Conservation (phyloP, 176 grass and related monocot species). For the Metroxylon sagu region DNA sequence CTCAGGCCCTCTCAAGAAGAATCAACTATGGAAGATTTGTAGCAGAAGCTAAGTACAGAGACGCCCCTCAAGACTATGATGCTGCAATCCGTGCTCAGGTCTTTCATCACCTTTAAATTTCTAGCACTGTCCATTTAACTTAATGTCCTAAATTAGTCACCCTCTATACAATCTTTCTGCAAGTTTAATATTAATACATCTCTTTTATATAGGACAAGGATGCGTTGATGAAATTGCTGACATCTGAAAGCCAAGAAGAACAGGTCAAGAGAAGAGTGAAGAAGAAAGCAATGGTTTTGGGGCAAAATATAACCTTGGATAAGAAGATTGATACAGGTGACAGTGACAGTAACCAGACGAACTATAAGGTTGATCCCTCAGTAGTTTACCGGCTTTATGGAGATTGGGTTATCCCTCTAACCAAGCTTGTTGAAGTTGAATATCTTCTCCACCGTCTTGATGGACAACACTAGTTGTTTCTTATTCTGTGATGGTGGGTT, state of each 20-base stretch:
- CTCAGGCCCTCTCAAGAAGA: slow-evolving; percentile 20
- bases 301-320: slow-evolving; percentile 13
- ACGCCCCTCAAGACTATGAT: slow-evolving; percentile 11
- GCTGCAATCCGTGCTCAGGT: slow-evolving; percentile 16
- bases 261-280: slow-evolving; percentile 20
- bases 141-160: too few relatives aligned
- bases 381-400: slow-evolving; percentile 11
- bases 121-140: not conserved
- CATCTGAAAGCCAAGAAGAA: slow-evolving; percentile 20
- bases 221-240: slow-evolving; percentile 15
- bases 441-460: slow-evolving; percentile 22
- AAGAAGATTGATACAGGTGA: not conserved
- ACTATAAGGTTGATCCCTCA: slow-evolving; percentile 17
- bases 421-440: slow-evolving; percentile 17
- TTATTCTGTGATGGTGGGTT: too few relatives aligned
- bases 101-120: not conserved
- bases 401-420: slow-evolving; percentile 22
- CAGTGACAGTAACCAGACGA: not conserved
- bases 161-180: too few relatives aligned
- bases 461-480: not conserved
- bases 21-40: slow-evolving; percentile 24
- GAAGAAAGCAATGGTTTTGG: slow-evolving; percentile 22
- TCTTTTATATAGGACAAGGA: slow-evolving; percentile 11
- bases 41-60: slow-evolving; percentile 20
- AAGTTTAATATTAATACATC: too few relatives aligned